phyloP scores from a whole-genome alignment of 306 rosid species.

The Calophaca sinica region DNA sequence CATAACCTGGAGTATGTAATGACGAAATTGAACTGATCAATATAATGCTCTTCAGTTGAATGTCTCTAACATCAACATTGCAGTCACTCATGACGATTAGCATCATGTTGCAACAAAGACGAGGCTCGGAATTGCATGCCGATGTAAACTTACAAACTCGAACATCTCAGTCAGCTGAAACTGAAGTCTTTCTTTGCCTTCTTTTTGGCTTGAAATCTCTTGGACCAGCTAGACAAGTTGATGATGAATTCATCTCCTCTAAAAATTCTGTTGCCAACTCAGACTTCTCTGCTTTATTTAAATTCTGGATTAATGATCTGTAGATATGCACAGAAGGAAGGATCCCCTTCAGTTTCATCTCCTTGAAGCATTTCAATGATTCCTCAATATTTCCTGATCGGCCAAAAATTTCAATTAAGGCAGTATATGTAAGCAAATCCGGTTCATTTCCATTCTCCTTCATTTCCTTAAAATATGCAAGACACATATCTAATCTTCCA shows the following conservation, averaged over 20 bases:
- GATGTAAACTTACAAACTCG: constrained; percentile 4
- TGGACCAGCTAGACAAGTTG: constrained; percentile 60
- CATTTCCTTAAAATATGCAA: constrained; percentile 72
- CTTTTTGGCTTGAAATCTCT: constrained; percentile 59
- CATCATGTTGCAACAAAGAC: constrained; percentile 30
- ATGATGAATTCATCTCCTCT: constrained; percentile 71
- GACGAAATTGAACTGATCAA: constrained; percentile 28
- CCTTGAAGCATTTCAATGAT: constrained; percentile 61
- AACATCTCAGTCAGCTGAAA: constrained; percentile 29
- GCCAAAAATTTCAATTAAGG: constrained; percentile 70
- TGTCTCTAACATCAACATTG: constrained; percentile 23
- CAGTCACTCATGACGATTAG: constrained; percentile 3
- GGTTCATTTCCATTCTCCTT: constrained; percentile 61
- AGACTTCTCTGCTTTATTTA: constrained; percentile 69
- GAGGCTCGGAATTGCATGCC: constrained; percentile 16
- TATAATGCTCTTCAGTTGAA: constrained; percentile 18
- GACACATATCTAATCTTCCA: constrained; percentile 70
- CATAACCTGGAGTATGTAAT: constrained; percentile 13
- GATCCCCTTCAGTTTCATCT: constrained; percentile 72
- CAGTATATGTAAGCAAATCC: constrained; percentile 80
- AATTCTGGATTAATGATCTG: constrained; percentile 58
- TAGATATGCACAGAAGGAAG: constrained; percentile 68
- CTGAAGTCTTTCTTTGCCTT: constrained; percentile 43
- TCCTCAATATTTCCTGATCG: constrained; percentile 75
- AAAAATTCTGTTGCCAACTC: constrained; percentile 62